These are phyloP conservation scores for Magnolia officinalis DNA, from an alignment of 164 flowering plant species.

Conservation along the genomic window DNA sequence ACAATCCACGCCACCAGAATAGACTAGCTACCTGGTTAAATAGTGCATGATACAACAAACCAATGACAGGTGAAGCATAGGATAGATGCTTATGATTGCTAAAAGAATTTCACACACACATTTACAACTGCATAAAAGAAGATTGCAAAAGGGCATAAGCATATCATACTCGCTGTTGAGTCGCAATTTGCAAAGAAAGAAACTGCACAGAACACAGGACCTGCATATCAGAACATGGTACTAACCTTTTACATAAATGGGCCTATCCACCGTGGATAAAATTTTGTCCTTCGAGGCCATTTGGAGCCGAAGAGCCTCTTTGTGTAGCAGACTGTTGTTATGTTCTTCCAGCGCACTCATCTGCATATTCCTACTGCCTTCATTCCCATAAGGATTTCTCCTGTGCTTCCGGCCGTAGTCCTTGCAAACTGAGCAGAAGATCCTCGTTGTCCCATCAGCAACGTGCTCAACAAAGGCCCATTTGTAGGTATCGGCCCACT, in stretches of 20 bases:
- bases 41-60: too few relatives aligned
- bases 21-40: too few relatives aligned
- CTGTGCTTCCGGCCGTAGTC: constrained; percentile 97
- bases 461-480: constrained; percentile 92
- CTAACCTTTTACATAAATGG: constrained; percentile 85
- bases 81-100: too few relatives aligned
- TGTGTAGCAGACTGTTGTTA: constrained; percentile 95
- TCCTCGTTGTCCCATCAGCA: constrained; percentile 90
- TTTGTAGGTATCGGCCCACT: constrained; percentile 99
- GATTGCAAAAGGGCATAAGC: too few relatives aligned
- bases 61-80: too few relatives aligned
- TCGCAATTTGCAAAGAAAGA: neutral
- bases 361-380: constrained; percentile 99
- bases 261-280: constrained; percentile 57
- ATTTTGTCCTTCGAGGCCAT: constrained; percentile 94
- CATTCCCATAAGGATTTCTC: constrained; percentile 97
- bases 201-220: neutral
- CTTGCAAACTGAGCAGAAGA: constrained; percentile 90
- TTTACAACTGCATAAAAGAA: too few relatives aligned
- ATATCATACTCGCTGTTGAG: too few relatives aligned
- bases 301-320: constrained; percentile 96
- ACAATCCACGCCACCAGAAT: too few relatives aligned
- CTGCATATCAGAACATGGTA: neutral
- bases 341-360: constrained; percentile 99
- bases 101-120: too few relatives aligned